phyloP scores from a whole-genome alignment of 148 eudicot species.

The Vaccinium myrtillus region DNA sequence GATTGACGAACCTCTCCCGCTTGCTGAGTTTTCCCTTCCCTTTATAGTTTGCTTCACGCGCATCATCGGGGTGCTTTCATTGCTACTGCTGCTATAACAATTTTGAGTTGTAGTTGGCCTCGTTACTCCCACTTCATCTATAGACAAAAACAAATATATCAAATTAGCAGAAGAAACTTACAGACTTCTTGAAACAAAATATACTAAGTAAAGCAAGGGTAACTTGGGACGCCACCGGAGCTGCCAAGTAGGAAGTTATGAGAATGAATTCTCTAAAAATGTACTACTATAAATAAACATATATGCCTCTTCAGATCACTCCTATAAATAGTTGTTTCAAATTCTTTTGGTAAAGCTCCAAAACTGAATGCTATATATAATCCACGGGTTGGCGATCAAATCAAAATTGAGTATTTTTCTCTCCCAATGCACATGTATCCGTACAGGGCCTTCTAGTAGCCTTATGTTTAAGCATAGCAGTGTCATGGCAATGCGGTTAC shows the following conservation, averaged over 20 bases:
- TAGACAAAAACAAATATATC: background rate
- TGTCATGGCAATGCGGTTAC: background rate
- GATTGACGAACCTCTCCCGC: constrained; percentile 30
- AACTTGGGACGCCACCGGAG: constrained; percentile 18
- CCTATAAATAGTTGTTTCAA: background rate
- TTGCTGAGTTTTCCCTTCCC: constrained; percentile 5
- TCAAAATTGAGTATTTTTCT: background rate
- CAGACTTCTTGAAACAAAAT: background rate
- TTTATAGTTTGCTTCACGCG: constrained; percentile 20
- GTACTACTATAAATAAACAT: background rate
- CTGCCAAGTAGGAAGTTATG: constrained; percentile 22
- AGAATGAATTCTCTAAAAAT: constrained; percentile 8
- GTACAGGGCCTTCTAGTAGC: background rate
- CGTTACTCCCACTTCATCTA: constrained; percentile 35
- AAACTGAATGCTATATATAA: background rate
- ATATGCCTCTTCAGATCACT: background rate
- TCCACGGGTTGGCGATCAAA: background rate
- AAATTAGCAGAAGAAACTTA: background rate
- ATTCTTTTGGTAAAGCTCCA: background rate
- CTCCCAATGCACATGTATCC: background rate
- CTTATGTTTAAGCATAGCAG: background rate
- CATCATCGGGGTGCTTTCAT: constrained; percentile 24
- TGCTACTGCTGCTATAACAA: constrained; percentile 44
- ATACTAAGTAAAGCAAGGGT: too few relatives aligned
- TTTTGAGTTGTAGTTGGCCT: constrained; percentile 20